These are phyloP conservation scores for Calonectria leucothoes DNA, from an alignment of 2,329 filamentous ascomycete species.

Conservation along the genomic window DNA sequence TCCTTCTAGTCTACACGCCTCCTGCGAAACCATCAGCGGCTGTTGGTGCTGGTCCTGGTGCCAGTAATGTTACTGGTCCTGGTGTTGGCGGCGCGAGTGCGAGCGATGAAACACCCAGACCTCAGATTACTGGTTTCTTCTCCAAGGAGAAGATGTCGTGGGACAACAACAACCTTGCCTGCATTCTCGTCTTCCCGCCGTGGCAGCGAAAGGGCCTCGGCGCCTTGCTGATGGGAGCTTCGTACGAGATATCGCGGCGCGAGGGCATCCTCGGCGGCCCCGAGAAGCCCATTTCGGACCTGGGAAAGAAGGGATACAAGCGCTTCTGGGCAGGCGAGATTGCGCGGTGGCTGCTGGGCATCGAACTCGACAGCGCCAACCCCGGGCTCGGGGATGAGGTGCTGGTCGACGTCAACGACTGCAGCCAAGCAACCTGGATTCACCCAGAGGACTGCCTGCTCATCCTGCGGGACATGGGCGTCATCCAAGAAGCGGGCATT, in stretches of 20 bases:
- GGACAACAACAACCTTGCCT: constrained; percentile 98
- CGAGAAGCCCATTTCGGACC: constrained; percentile 90
- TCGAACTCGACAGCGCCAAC: constrained; percentile 53
- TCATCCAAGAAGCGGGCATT: constrained; percentile 70
- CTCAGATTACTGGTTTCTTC: constrained; percentile 89
- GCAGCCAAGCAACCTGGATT: constrained; percentile 86
- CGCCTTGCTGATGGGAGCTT: constrained; percentile 89
- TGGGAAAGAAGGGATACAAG: constrained; percentile 85
- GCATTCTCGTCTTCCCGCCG: constrained; percentile 94
- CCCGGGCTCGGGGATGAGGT: constrained; percentile 47
- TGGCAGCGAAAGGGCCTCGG: constrained; percentile 94
- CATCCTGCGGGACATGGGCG: constrained; percentile 83
- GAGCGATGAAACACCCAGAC: constrained; percentile 46
- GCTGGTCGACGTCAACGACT: constrained; percentile 75
- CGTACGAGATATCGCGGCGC: constrained; percentile 88
- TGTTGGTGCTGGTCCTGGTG: no score
- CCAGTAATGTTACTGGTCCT: no score
- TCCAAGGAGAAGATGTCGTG: constrained; percentile 99
- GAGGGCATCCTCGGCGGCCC: constrained; percentile 90
- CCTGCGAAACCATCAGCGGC: constrained; percentile 37
- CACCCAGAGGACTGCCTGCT: constrained; percentile 83
- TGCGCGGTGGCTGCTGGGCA: constrained; percentile 71
- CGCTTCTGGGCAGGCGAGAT: constrained; percentile 90
- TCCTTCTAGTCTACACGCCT: constrained; percentile 82
- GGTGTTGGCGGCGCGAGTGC: constrained; percentile 12